A percentile compares a stretch with the other conserved stretches of the same genome.
Evolutionary conservation across 2,329 filamentous ascomycete species (phyloP).

Genomic region (Phaeosphaeria sp.): DNA sequence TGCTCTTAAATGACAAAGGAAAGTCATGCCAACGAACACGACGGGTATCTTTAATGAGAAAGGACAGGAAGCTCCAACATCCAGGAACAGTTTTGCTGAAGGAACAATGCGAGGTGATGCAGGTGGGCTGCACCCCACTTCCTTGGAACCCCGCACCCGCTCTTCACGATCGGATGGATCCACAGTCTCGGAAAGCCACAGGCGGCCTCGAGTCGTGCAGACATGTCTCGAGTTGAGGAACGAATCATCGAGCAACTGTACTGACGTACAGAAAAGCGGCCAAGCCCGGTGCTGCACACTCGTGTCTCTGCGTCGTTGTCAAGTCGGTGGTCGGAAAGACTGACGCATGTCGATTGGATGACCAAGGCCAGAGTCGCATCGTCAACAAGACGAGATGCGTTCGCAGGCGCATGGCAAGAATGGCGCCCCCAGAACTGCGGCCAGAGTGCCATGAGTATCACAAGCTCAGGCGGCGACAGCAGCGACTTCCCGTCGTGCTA

Average conservation of each 20-base stretch:
- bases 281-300: background rate
- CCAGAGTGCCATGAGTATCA: background rate
- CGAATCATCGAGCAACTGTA: slow-evolving; percentile 1
- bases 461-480: slow-evolving; percentile 1
- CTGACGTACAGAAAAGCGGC: background rate
- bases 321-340: background rate
- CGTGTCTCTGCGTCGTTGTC: background rate
- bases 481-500: slow-evolving; percentile 4
- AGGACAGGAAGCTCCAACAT: background rate
- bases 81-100: background rate
- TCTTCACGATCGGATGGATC: slow-evolving; percentile 6
- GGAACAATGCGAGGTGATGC: background rate
- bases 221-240: background rate
- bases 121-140: slow-evolving; percentile 6
- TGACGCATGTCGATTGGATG: background rate
- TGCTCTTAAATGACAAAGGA: slow-evolving; percentile 1
- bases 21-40: slow-evolving; percentile 2
- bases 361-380: background rate
- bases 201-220: slow-evolving; percentile 6
- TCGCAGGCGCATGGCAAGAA: background rate
- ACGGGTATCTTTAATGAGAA: slow-evolving; percentile 7
- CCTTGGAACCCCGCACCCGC: slow-evolving; percentile 13
- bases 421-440: background rate
- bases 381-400: background rate
- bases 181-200: slow-evolving; percentile 7